phyloP scores from a whole-genome alignment of 306 rosid genomes.

The Hippophae tibetana region DNA sequence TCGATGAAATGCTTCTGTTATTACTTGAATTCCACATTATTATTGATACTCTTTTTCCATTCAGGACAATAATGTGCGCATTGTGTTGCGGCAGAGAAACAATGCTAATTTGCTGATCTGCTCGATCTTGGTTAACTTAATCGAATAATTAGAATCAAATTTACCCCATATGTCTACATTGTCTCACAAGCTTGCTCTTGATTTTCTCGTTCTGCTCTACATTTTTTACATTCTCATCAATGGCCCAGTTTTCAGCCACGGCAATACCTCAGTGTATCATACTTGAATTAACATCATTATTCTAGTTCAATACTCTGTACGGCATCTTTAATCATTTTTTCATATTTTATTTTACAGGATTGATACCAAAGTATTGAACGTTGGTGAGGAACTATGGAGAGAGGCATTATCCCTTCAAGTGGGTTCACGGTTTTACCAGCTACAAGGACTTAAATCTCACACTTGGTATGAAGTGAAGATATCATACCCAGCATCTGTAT shows the following conservation, averaged over 20 bases:
- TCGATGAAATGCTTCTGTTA: slow-evolving; percentile 6
- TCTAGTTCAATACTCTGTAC: slow-evolving; percentile 1
- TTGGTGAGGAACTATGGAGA: slow-evolving; percentile 66
- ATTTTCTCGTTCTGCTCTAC: slow-evolving; percentile 7
- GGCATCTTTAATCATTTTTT: not conserved
- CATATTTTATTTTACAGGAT: slow-evolving; percentile 24
- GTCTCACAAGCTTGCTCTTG: slow-evolving; percentile 10
- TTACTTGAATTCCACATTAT: not conserved
- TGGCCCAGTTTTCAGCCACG: slow-evolving; percentile 35
- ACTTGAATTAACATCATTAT: not conserved
- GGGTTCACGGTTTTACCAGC: slow-evolving; percentile 61
- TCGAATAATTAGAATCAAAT: slow-evolving; percentile 15
- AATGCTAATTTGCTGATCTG: not conserved
- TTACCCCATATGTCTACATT: slow-evolving; percentile 9
- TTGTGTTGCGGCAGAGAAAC: not conserved
- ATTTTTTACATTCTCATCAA: slow-evolving; percentile 22
- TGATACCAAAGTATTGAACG: slow-evolving; percentile 44
- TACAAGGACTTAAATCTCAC: slow-evolving; percentile 57
- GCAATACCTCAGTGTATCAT: slow-evolving; percentile 31
- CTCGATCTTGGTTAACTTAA: slow-evolving; percentile 11
- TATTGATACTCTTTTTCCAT: not conserved
- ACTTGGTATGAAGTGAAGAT: slow-evolving; percentile 94
- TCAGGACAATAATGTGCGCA: not conserved
- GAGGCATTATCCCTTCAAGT: slow-evolving; percentile 51
- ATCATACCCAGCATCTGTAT: slow-evolving; percentile 96